Evolutionary conservation across 2,329 filamentous ascomycete species (phyloP).

Genomic region (Colletotrichum simmondsii): DNA sequence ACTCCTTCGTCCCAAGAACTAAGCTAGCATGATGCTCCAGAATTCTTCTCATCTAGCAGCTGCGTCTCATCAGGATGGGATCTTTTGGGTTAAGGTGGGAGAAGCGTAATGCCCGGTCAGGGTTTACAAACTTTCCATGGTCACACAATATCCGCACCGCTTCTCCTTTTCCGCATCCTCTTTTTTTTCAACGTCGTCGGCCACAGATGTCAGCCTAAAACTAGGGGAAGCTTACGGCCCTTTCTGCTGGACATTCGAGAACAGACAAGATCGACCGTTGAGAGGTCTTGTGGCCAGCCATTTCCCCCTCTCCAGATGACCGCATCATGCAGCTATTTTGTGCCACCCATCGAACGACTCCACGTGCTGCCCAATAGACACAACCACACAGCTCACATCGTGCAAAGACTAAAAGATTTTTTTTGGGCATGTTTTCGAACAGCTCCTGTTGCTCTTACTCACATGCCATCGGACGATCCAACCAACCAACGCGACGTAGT

Average conservation of each 20-base stretch:
- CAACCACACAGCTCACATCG: neutral
- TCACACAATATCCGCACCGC: neutral
- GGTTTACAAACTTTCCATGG: neutral
- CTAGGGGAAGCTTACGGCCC: neutral
- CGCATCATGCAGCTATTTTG: conserved; percentile 28
- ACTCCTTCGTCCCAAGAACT: conserved; percentile 12
- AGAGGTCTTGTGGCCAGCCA: conserved; percentile 22
- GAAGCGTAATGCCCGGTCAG: neutral
- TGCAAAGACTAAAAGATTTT: neutral
- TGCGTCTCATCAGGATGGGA: neutral
- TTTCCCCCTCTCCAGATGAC: conserved; percentile 27
- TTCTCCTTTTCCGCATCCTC: conserved; percentile 5
- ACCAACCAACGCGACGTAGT: conserved; percentile 15
- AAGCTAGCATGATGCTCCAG: neutral
- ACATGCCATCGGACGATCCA: conserved; percentile 9
- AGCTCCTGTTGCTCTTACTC: conserved; percentile 14
- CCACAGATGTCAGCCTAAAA: conserved; percentile 9
- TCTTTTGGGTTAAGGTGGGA: neutral
- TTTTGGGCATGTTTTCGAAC: conserved; percentile 19
- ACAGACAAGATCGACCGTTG: conserved; percentile 4
- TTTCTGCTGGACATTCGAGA: neutral
- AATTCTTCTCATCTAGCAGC: neutral
- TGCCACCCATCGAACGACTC: conserved; percentile 21
- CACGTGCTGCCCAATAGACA: conserved; percentile 14
- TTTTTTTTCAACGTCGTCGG: neutral